Base-by-base conservation (phyloP, 371 early-diverging fungal species). In the Conidiobolus incongruus region DNA sequence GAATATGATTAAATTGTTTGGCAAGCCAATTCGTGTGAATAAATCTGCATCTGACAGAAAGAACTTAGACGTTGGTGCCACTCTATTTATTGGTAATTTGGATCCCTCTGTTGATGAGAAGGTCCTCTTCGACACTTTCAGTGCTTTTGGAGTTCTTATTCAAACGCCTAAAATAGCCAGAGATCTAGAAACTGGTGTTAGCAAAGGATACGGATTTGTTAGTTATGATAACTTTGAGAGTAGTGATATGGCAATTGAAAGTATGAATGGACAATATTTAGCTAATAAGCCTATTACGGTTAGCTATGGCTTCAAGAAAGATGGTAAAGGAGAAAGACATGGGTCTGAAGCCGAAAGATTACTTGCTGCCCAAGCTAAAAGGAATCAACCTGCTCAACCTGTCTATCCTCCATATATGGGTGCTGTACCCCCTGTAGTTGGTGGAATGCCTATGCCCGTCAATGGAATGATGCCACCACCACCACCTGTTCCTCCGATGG, bases 181-280 rank as follows among this genome's bases (percentile, higher is more conserved):
- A 43, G 95, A 94, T 59, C 65, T 77, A n/a, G 83, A 77, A 33
- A 76, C 82, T 1, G 88, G 88, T 26, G 63, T 63, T 28, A 75
- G 83, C 7, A 86, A 84, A 53, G 96, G 96, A 2, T 94, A 81
- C 66, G 96, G 87, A 1, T 97, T 96, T 58, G 76, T 95, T 34
- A 68, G 72, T 35, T 97, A 70, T 59, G 85, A 89, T 52, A 81
- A 75, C 49, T 97, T 95, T 58, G 95, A 96, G 48, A 74, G 90
- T 12, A 71, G 95, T 0, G 98, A 97, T 68, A 75, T 80, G 3
- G 98, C 98, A 0, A 81, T 97, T 43, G 86, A 87, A 53, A 82
- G 92, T 3, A 92, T 97, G 96, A 81, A 97, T 52, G 87, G 90
- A 7, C 95, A 96, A 59, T 93, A 76, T 59, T 57, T 97, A 57